These are phyloP conservation scores for Solanum habrochaites DNA, from an alignment of 257 asterid species.

Conservation along the genomic window DNA sequence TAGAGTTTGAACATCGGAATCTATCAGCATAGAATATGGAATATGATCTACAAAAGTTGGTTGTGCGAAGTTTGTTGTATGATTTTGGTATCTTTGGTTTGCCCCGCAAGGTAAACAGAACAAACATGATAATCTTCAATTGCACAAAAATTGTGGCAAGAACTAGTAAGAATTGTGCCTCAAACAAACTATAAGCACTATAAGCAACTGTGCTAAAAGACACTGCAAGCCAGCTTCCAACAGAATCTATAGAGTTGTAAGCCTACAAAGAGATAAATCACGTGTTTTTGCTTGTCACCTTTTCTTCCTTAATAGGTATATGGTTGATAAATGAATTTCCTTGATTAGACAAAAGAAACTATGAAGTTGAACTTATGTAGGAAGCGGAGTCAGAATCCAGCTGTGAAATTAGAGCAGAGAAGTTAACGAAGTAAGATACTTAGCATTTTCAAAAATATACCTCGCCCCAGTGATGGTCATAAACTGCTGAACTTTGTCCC, in stretches of 20 bases:
- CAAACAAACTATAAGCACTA: neutral
- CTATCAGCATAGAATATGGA: neutral
- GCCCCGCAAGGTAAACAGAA: neutral
- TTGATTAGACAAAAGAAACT: neutral
- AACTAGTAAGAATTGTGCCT: neutral
- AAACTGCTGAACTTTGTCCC: constrained; percentile 94
- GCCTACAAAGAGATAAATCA: neutral
- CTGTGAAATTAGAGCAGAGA: neutral
- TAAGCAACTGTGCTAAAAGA: neutral
- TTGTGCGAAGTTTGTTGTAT: neutral
- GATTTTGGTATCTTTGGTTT: neutral
- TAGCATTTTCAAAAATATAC: constrained; percentile 12
- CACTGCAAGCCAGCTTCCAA: neutral
- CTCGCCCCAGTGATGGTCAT: constrained; percentile 88
- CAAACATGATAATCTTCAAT: neutral
- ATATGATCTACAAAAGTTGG: neutral
- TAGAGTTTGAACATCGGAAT: neutral
- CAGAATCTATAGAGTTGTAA: neutral
- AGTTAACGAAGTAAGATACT: neutral
- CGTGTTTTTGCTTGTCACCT: neutral
- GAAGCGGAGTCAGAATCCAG: neutral
- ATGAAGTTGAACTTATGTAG: neutral
- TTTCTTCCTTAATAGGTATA: neutral
- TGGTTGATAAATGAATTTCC: neutral
- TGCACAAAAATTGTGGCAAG: neutral